A percentile compares a stretch with the other conserved stretches of the same genome.
These are phyloP conservation scores for Lachancea kluyveri DNA, from an alignment of 805 yeast genomes.

Conservation along the genomic window DNA sequence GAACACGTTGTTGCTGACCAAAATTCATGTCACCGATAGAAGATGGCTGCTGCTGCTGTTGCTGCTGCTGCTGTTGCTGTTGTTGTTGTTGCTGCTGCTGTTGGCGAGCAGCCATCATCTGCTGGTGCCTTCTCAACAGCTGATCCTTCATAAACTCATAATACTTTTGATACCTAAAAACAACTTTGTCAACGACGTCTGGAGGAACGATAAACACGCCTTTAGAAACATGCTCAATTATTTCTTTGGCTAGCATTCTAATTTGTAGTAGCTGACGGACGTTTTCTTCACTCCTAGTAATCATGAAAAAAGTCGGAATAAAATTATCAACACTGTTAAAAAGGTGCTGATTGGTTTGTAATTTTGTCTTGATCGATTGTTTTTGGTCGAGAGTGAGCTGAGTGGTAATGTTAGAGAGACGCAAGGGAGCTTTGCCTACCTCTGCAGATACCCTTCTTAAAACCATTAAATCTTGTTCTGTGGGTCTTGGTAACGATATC, in stretches of 20 bases:
- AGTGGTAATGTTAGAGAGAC: slow-evolving; percentile 59
- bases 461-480: slow-evolving; percentile 57
- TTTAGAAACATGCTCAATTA: slow-evolving; percentile 60
- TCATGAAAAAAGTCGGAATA: slow-evolving; percentile 68
- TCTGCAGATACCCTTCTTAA: slow-evolving; percentile 63
- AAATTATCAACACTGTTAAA: slow-evolving; percentile 67
- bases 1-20: slow-evolving; percentile 21
- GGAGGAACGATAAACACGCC: slow-evolving; percentile 67
- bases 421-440: slow-evolving; percentile 59
- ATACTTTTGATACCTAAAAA: slow-evolving; percentile 66
- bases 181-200: slow-evolving; percentile 62
- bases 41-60: slow-evolving; percentile 15
- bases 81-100: slow-evolving; percentile 27
- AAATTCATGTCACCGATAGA: slow-evolving; percentile 4
- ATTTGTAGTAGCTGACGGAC: slow-evolving; percentile 72
- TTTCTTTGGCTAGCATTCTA: slow-evolving; percentile 72
- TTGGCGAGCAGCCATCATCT: slow-evolving; percentile 33
- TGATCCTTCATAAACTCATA: slow-evolving; percentile 70
- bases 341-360: slow-evolving; percentile 43
- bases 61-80: slow-evolving; percentile 20
- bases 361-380: slow-evolving; percentile 47
- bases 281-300: slow-evolving; percentile 69
- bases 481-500: slow-evolving; percentile 30
- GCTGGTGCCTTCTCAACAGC: slow-evolving; percentile 32
- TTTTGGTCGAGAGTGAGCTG: slow-evolving; percentile 60